These are phyloP conservation scores for Clitocybe nebularis DNA, from an alignment of 1,284 basidiomycete species.

Conservation along the genomic window DNA sequence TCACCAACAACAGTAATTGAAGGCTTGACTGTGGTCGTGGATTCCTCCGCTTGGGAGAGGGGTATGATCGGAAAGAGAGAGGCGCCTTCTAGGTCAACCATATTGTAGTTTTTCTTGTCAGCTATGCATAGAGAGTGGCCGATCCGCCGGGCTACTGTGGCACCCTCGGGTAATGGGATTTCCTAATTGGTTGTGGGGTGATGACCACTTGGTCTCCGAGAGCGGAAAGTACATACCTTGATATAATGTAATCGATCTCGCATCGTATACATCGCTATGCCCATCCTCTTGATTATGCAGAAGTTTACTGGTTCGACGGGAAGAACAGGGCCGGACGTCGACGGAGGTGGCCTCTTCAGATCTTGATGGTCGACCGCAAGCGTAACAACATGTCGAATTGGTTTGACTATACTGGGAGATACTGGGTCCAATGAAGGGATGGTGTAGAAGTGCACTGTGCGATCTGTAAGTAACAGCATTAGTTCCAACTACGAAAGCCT, in stretches of 20 bases:
- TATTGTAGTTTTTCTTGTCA: conserved; percentile 66
- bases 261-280: conserved; percentile 66
- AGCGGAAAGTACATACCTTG: conserved; percentile 41
- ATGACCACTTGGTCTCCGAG: not conserved
- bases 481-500: conserved; percentile 10
- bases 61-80: conserved; percentile 73
- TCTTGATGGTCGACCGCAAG: conserved; percentile 82
- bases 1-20: conserved; percentile 71
- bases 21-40: conserved; percentile 51
- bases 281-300: conserved; percentile 70
- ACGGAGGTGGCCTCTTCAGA: conserved; percentile 48
- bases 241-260: conserved; percentile 56
- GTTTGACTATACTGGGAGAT: conserved; percentile 61
- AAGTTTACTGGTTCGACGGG: conserved; percentile 65
- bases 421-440: conserved; percentile 77
- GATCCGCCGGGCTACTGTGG: conserved; percentile 59
- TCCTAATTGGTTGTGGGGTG: conserved; percentile 46
- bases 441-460: conserved; percentile 75
- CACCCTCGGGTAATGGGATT: conserved; percentile 69
- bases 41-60: conserved; percentile 60
- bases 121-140: conserved; percentile 73
- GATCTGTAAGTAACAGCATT: conserved; percentile 44
- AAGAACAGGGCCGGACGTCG: conserved; percentile 32
- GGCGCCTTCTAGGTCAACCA: conserved; percentile 71
- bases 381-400: conserved; percentile 73